These are phyloP conservation scores for Zelonia costaricensis DNA, from an alignment of 208 protist species.

Conservation along the genomic window DNA sequence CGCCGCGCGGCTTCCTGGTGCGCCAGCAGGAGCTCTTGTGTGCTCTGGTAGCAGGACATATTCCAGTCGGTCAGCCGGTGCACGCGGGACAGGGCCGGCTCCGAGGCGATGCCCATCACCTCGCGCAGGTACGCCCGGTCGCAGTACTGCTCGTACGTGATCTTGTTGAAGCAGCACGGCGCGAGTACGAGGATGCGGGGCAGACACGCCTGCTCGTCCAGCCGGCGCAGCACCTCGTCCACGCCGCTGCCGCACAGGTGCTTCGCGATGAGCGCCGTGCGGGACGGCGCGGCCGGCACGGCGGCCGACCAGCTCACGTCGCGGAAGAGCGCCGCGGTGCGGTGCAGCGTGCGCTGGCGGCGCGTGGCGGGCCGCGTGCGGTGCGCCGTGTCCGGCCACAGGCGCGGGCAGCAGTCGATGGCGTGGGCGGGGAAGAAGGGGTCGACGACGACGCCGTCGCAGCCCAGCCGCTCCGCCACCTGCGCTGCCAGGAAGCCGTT, in stretches of 20 bases:
- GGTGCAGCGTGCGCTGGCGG: conserved; percentile 35
- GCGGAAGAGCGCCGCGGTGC: conserved; percentile 43
- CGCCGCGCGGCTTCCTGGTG: not conserved
- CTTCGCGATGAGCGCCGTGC: conserved; percentile 69
- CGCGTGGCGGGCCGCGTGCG: conserved; percentile 27
- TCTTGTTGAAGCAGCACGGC: conserved; percentile 77
- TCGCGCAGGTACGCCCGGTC: conserved; percentile 41
- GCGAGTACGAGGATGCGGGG: conserved; percentile 66
- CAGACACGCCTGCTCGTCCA: conserved; percentile 46
- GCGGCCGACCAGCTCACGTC: conserved; percentile 51
- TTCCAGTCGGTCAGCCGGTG: conserved; percentile 81
- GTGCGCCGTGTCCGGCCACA: conserved; percentile 53
- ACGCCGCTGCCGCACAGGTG: conserved; percentile 83
- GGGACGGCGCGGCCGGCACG: conserved; percentile 32
- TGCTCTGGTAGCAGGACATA: conserved; percentile 48
- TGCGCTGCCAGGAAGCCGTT: conserved; percentile 81
- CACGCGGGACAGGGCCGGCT: conserved; percentile 33
- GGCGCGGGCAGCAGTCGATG: conserved; percentile 65
- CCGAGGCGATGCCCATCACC: conserved; percentile 33
- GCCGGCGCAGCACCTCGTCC: conserved; percentile 63
- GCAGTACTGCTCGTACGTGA: conserved; percentile 52
- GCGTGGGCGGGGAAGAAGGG: conserved; percentile 68
- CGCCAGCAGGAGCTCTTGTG: conserved; percentile 3
- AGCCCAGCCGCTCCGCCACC: conserved; percentile 58
- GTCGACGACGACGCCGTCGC: conserved; percentile 71